These are phyloP conservation scores for Barnettozyma populi DNA, from an alignment of 805 yeast genomes.

Conservation along the genomic window DNA sequence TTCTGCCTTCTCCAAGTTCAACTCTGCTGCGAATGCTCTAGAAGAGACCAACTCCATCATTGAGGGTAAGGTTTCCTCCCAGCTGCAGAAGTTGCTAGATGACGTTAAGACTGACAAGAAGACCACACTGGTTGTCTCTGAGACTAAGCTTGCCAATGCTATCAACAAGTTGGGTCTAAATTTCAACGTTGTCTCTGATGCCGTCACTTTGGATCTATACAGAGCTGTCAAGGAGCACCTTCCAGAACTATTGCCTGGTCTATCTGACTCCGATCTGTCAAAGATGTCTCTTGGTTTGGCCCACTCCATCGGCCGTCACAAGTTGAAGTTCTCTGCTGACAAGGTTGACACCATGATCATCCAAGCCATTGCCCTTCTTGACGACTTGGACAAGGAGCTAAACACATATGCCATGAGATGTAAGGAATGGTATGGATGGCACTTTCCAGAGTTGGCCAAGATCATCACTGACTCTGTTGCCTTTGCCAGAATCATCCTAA, in stretches of 20 bases:
- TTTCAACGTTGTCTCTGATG: conserved; percentile 87
- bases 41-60: conserved; percentile 90
- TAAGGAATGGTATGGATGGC: conserved; percentile 99
- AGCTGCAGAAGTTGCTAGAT: conserved; percentile 69
- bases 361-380: conserved; percentile 95
- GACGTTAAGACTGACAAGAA: conserved; percentile 77
- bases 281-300: conserved; percentile 98
- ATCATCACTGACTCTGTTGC: conserved; percentile 94
- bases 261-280: conserved; percentile 74
- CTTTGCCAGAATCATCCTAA: conserved; percentile 86
- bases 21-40: conserved; percentile 90
- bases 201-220: conserved; percentile 89
- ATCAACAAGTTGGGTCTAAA: conserved; percentile 91
- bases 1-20: conserved; percentile 92
- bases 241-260: conserved; percentile 92
- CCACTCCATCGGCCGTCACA: conserved; percentile 97
- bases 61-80: conserved; percentile 90
- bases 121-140: conserved; percentile 84
- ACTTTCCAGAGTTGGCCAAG: conserved; percentile 98
- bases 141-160: conserved; percentile 92
- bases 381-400: conserved; percentile 94
- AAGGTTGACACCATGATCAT: conserved; percentile 99
- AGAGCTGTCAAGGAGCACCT: conserved; percentile 93
- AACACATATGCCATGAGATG: conserved; percentile 98
- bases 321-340: conserved; percentile 94